These are phyloP conservation scores for Aphanomyces euteiches DNA, from an alignment of 352 stramenopile species.

Conservation along the genomic window DNA sequence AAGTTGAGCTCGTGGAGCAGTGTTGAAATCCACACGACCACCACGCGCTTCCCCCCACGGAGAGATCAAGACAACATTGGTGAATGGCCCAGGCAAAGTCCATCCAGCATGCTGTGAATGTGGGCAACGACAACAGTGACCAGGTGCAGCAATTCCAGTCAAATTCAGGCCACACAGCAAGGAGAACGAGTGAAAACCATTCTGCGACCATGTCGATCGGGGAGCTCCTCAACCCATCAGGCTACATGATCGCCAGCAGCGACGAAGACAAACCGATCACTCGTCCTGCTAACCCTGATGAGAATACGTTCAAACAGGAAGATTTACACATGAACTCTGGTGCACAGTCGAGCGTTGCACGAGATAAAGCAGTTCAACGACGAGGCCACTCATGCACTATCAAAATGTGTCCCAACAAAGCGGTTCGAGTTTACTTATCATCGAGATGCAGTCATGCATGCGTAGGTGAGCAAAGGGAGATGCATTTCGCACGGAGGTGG, in stretches of 20 bases:
- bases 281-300: not conserved
- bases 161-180: not conserved
- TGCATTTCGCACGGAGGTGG: conserved; percentile 27
- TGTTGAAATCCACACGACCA: too few species aligned
- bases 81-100: too few species aligned
- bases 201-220: conserved; percentile 21
- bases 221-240: conserved; percentile 22
- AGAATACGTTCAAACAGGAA: conserved; percentile 26
- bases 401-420: conserved; percentile 26
- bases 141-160: not conserved
- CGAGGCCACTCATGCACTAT: conserved; percentile 21
- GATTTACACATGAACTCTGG: not conserved
- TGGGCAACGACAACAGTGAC: not conserved
- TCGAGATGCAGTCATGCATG: not conserved
- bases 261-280: not conserved
- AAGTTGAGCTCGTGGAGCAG: too few species aligned
- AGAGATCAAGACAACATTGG: too few species aligned
- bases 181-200: too few species aligned
- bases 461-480: conserved; percentile 28
- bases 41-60: too few species aligned
- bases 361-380: not conserved
- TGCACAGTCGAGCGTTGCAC: not conserved
- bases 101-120: too few species aligned
- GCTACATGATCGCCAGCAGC: not conserved
- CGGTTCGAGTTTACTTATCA: not conserved